A percentile compares a stretch with the other conserved stretches of the same genome.
phyloP scores from a whole-genome alignment of 352 stramenopile species.

The Saprolegnia parasitica region DNA sequence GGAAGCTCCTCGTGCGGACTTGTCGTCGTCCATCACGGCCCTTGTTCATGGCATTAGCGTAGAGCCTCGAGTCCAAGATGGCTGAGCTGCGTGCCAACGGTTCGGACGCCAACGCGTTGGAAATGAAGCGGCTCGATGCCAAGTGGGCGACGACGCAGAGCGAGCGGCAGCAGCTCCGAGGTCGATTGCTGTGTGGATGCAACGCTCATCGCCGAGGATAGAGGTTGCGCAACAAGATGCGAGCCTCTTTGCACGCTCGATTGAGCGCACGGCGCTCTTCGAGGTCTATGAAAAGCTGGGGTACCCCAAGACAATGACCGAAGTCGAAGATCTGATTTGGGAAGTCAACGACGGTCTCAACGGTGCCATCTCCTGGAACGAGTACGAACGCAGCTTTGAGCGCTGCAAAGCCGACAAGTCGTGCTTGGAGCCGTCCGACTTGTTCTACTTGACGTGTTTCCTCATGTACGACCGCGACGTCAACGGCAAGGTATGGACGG shows the following conservation, averaged over 20 bases:
- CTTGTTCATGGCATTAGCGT: not conserved
- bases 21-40: not conserved
- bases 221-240: conserved; percentile 36
- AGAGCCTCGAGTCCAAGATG: conserved; percentile 16
- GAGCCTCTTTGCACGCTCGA: conserved; percentile 46
- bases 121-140: not conserved
- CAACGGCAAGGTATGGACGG: conserved; percentile 44
- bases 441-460: conserved; percentile 82
- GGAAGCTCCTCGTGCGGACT: conserved; percentile 50
- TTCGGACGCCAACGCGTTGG: not conserved
- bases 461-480: conserved; percentile 79
- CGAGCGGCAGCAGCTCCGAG: conserved; percentile 30
- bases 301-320: conserved; percentile 25
- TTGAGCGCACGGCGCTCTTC: conserved; percentile 43
- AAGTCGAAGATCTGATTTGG: conserved; percentile 68
- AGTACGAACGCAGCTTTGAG: conserved; percentile 72
- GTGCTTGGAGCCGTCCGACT: conserved; percentile 59
- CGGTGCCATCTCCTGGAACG: conserved; percentile 61
- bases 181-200: not conserved
- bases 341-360: conserved; percentile 77
- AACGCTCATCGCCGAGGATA: not conserved
- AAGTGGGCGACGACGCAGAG: conserved; percentile 34
- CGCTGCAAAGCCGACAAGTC: conserved; percentile 55
- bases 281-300: conserved; percentile 60
- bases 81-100: conserved; percentile 2